Evolutionary conservation across 2,329 filamentous ascomycete species (phyloP).

Genomic region (Paramyrothecium sp.): DNA sequence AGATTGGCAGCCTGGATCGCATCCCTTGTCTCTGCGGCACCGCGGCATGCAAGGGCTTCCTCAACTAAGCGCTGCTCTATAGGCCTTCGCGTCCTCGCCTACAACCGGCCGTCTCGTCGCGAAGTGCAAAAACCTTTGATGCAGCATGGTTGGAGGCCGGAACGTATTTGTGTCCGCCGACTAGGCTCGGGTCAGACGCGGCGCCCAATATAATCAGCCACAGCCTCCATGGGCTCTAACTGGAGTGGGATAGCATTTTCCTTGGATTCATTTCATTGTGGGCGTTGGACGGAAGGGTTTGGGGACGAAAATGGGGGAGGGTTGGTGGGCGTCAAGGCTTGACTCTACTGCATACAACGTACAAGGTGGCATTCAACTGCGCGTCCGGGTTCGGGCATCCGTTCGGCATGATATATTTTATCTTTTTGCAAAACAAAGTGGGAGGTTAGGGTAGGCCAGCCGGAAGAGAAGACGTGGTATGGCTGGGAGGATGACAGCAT

Average conservation of each 20-base stretch:
- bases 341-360: neutral
- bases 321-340: neutral
- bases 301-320: neutral
- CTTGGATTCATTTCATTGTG: neutral
- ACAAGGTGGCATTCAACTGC: neutral
- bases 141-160: too few species aligned
- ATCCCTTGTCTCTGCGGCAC: conserved; percentile 98
- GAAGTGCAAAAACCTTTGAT: too few species aligned
- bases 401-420: neutral
- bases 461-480: too few species aligned
- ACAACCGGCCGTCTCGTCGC: too few species aligned
- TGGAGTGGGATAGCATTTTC: neutral
- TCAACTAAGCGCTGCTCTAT: conserved; percentile 64
- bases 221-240: too few species aligned
- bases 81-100: too few species aligned
- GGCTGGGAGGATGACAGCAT: neutral
- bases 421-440: neutral
- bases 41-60: conserved; percentile 95
- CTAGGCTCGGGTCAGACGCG: too few species aligned
- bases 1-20: conserved; percentile 89
- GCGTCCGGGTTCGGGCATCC: neutral
- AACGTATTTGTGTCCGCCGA: too few species aligned
- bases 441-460: too few species aligned
- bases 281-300: neutral
- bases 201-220: too few species aligned